Evolutionary conservation across 2,329 filamentous ascomycete genomes (phyloP).

Genomic region (Aspergillus sp.): DNA sequence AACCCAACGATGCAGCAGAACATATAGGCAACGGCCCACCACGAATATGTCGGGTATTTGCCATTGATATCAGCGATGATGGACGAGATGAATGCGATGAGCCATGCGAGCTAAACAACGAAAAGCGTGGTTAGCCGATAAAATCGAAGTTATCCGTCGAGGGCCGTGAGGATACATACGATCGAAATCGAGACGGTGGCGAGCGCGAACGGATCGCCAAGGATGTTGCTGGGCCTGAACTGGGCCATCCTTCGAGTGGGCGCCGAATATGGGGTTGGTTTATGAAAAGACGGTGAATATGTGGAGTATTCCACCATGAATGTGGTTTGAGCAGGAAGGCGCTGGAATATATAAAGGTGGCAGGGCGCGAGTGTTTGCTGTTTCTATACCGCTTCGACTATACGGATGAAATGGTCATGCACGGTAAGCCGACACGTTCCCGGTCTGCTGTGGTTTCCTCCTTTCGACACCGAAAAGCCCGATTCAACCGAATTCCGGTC

Average conservation of each 20-base stretch:
- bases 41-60: slow-evolving; percentile 79
- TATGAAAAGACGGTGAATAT: slow-evolving; percentile 20
- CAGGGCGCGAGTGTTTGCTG: slow-evolving; percentile 3
- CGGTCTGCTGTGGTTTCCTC: not conserved
- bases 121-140: slow-evolving; percentile 10
- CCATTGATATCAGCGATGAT: slow-evolving; percentile 65
- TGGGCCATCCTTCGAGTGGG: slow-evolving; percentile 42
- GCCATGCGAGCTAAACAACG: slow-evolving; percentile 75
- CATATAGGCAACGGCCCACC: slow-evolving; percentile 88
- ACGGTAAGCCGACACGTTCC: not conserved
- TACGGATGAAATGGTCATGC: not conserved
- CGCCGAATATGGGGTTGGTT: slow-evolving; percentile 20
- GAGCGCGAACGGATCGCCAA: slow-evolving; percentile 94
- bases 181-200: slow-evolving; percentile 89
- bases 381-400: slow-evolving; percentile 3
- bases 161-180: slow-evolving; percentile 57
- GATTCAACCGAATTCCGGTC: not conserved
- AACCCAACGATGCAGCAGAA: slow-evolving; percentile 79
- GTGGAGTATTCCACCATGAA: slow-evolving; percentile 26
- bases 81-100: slow-evolving; percentile 85
- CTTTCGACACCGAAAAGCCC: not conserved
- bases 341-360: slow-evolving; percentile 6
- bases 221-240: slow-evolving; percentile 81
- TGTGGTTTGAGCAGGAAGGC: slow-evolving; percentile 11
- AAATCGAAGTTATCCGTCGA: not conserved